Evolutionary conservation across 139 green algal genomes (phyloP).

Genomic region (Micromonas pusilla): DNA sequence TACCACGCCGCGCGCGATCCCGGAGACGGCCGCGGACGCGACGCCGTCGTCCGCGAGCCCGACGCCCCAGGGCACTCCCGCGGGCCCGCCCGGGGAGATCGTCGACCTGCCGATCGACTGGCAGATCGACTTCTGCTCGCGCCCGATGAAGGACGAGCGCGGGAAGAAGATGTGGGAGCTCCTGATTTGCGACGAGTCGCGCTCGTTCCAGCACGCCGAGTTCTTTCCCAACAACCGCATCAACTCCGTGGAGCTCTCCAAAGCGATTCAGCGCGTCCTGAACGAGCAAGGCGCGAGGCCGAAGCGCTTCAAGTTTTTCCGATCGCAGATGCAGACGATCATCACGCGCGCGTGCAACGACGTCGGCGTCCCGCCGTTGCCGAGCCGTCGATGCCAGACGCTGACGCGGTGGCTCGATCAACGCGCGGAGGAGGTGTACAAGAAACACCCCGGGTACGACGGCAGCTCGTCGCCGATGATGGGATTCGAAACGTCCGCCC

Average conservation of each 20-base stretch:
- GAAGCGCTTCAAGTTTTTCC: slow-evolving; percentile 78
- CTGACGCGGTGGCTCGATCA: slow-evolving; percentile 72
- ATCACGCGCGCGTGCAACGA: slow-evolving; percentile 85
- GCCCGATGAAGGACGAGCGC: slow-evolving; percentile 88
- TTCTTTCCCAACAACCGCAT: slow-evolving; percentile 98
- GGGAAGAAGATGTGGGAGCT: slow-evolving; percentile 99
- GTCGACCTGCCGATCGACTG: slow-evolving; percentile 42
- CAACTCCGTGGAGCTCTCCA: slow-evolving; percentile 69
- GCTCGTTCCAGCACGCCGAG: slow-evolving; percentile 77
- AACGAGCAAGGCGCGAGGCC: slow-evolving; percentile 52
- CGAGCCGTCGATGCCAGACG: slow-evolving; percentile 83
- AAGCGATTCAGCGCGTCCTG: slow-evolving; percentile 66
- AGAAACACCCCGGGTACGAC: slow-evolving; percentile 69
- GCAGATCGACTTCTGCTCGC: slow-evolving; percentile 96
- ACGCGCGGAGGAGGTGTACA: slow-evolving; percentile 79
- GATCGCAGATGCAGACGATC: slow-evolving; percentile 97
- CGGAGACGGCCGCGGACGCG: too few relatives aligned
- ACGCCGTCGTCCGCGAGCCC: neutral
- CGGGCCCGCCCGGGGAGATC: neutral
- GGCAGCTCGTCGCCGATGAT: slow-evolving; percentile 69
- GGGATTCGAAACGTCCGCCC: slow-evolving; percentile 60
- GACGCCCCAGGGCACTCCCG: neutral
- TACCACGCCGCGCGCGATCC: too few relatives aligned
- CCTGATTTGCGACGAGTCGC: slow-evolving; percentile 72
- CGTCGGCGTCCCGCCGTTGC: slow-evolving; percentile 76